Conservation (phyloP, 352 stramenopile genomes). For the Thalassiosira hispida region DNA sequence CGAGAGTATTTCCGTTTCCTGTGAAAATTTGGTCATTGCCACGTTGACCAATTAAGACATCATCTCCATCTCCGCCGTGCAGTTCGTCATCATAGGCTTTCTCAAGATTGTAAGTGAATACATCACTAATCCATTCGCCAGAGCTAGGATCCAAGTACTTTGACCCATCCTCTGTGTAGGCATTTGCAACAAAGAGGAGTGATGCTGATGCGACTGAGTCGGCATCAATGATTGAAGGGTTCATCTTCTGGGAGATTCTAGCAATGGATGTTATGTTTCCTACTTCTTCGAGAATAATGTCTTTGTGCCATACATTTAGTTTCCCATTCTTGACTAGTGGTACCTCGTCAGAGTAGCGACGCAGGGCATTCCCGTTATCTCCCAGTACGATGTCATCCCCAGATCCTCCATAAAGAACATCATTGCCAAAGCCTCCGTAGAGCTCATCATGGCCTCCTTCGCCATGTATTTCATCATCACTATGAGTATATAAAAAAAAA, state of each 20-base stretch:
- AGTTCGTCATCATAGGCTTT: slow-evolving; percentile 38
- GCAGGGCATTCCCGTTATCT: slow-evolving; percentile 30
- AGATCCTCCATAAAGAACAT: slow-evolving; percentile 10
- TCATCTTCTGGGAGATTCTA: slow-evolving; percentile 34
- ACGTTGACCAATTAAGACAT: slow-evolving; percentile 52
- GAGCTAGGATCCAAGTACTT: slow-evolving; percentile 14
- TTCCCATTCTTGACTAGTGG: slow-evolving; percentile 1
- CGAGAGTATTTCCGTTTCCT: slow-evolving; percentile 28
- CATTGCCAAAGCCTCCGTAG: slow-evolving; percentile 32
- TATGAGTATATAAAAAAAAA: slow-evolving; percentile 2
- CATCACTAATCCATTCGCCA: slow-evolving; percentile 31
- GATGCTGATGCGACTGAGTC: slow-evolving; percentile 27
- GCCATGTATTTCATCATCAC: slow-evolving; percentile 8
- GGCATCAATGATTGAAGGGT: slow-evolving; percentile 12
- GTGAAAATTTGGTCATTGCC: slow-evolving; percentile 38
- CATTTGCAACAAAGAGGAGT: slow-evolving; percentile 45
- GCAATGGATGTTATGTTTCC: slow-evolving; percentile 33
- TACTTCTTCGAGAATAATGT: slow-evolving; percentile 51
- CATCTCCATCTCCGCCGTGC: slow-evolving; percentile 26
- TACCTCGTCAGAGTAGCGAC: slow-evolving; percentile 19
- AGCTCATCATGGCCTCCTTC: slow-evolving; percentile 19
- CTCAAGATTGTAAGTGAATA: slow-evolving; percentile 35
- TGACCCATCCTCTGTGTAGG: slow-evolving; percentile 14
- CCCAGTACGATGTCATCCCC: slow-evolving; percentile 40
- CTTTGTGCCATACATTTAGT: slow-evolving; percentile 37